These are phyloP conservation scores for Rhodamnia rubescens DNA, from an alignment of 345 rosid genomes.

Conservation along the genomic window DNA sequence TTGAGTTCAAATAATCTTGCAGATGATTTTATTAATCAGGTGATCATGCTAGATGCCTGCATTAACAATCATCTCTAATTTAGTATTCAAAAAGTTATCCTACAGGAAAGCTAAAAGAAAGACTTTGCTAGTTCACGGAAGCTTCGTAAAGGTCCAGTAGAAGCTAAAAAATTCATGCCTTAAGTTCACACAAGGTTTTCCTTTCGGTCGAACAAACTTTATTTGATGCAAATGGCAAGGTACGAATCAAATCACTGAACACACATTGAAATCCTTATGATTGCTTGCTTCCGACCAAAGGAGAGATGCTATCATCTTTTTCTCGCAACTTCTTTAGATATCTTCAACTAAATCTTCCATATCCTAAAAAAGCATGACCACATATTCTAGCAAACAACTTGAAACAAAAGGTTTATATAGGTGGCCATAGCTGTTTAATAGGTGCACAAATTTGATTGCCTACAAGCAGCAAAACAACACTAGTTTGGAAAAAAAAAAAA, in stretches of 20 bases:
- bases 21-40: background rate
- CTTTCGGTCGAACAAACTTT: background rate
- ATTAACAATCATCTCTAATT: background rate
- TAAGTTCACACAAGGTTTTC: background rate
- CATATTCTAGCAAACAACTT: background rate
- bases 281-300: background rate
- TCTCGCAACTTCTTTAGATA: background rate
- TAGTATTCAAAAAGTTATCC: background rate
- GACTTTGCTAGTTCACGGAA: background rate
- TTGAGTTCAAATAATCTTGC: background rate
- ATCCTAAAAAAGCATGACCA: background rate
- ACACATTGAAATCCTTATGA: background rate
- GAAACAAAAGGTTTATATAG: background rate
- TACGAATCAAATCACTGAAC: too few species aligned
- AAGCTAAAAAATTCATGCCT: background rate
- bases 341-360: background rate
- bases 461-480: background rate
- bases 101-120: background rate
- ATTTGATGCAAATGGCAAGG: background rate
- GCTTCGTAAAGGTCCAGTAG: background rate
- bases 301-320: background rate
- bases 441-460: background rate
- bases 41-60: background rate
- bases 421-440: background rate
- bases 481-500: rapidly evolving